Base-by-base conservation (phyloP, 2,329 filamentous ascomycete genomes). In the Malbranchea zuffiana region DNA sequence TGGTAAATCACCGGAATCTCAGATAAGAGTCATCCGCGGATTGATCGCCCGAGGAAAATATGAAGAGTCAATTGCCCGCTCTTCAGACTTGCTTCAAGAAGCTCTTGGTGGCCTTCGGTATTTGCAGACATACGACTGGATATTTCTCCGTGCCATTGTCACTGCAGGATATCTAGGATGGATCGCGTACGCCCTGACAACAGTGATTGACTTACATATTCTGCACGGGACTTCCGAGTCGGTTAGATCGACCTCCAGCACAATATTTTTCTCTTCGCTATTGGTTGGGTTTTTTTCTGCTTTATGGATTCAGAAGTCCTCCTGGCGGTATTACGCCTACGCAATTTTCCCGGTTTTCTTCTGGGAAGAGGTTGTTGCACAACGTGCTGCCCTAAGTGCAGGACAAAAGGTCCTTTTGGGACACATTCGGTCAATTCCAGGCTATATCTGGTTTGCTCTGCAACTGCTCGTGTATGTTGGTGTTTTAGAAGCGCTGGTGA, bases 71-170 rank as follows among this genome's bases (percentile, higher is more conserved):
- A 94, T 96, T 48, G 67, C 75, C 40, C 74, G 82, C 50, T 85
- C 83, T 1, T 77, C 81, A 27, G 73, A 77, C 18, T 68, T 98
- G 10, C 82, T 96, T 42, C 72, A 80, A 41, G 63, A 83, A 34
- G 80, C 77, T 1, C 69, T 98, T 1, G 74, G 85, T 43, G 90
- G 90, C 5, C 66, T 98, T 42, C 75, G 90, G 34, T 98, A 98
- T 56, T 71, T 98, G 17, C 90, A 98, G 60, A 98, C 87, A 0
- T 98, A 98, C 52, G 90, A 98, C 63, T 98, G 90, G 90, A 69
- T 98, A 2, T 98, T 98, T 61, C 65, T 98, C 23, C 74, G 90
- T 42, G 81, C 84, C 2, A 69, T 98, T 33, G 81, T 98, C 42
- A 95, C 90, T 2, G 56, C 82, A 8, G 90, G 90, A 12, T 98